Evolutionary conservation across 805 yeast species (phyloP).

Genomic region (Candida saitoana): DNA sequence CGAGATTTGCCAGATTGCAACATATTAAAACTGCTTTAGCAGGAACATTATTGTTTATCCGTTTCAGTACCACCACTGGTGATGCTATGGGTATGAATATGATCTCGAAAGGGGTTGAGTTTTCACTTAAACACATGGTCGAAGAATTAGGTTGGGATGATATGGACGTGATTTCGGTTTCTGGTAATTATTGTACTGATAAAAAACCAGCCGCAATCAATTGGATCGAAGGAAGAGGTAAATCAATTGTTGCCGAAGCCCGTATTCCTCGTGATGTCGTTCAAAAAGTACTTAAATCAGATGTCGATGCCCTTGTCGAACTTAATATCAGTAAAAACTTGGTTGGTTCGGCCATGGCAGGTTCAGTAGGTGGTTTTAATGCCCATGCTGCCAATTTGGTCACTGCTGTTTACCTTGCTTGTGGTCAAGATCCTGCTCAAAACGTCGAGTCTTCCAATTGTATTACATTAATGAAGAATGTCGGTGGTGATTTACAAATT

Average conservation of each 20-base stretch:
- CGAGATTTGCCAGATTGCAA: slow-evolving; percentile 93
- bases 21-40: slow-evolving; percentile 91
- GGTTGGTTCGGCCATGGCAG: slow-evolving; percentile 98
- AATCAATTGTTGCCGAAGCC: slow-evolving; percentile 95
- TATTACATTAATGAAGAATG: slow-evolving; percentile 80
- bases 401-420: slow-evolving; percentile 89
- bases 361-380: slow-evolving; percentile 95
- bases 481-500: slow-evolving; percentile 73
- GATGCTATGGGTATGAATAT: slow-evolving; percentile 99
- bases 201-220: slow-evolving; percentile 97
- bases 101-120: slow-evolving; percentile 98
- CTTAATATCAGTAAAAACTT: slow-evolving; percentile 85
- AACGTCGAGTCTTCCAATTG: slow-evolving; percentile 97
- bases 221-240: slow-evolving; percentile 99
- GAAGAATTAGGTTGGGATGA: slow-evolving; percentile 90
- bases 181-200: slow-evolving; percentile 97
- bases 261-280: slow-evolving; percentile 81
- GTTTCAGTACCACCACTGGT: slow-evolving; percentile 98
- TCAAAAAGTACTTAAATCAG: slow-evolving; percentile 78
- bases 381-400: slow-evolving; percentile 97
- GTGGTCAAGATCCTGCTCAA: slow-evolving; percentile 99
- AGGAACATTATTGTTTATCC: slow-evolving; percentile 79
- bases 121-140: slow-evolving; percentile 75
- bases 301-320: slow-evolving; percentile 88
- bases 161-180: slow-evolving; percentile 87